phyloP scores from a whole-genome alignment of 257 asterid genomes.

The Leonotis leonurus region DNA sequence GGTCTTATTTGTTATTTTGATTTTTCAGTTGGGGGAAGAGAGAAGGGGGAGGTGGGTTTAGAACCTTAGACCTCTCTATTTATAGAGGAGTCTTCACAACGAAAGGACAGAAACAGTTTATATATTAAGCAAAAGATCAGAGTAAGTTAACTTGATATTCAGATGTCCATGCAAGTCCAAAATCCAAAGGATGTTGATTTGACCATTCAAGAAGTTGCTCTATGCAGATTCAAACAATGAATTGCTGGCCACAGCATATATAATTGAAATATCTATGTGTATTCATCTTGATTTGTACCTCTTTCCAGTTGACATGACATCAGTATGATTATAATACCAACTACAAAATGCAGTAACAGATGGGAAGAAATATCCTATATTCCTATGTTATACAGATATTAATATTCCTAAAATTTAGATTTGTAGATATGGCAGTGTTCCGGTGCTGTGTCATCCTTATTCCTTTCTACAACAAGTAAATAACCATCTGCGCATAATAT shows the following conservation, averaged over 20 bases:
- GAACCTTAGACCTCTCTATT: no score
- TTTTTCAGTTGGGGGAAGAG: no score
- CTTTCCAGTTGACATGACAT: constrained; percentile 8
- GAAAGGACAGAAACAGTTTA: no score
- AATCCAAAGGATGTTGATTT: not conserved
- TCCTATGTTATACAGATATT: no score
- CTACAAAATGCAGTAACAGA: not conserved
- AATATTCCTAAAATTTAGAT: not conserved
- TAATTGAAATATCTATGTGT: not conserved
- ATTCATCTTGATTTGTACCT: not conserved
- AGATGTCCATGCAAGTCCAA: not conserved
- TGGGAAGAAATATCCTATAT: not conserved
- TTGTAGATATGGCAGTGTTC: not conserved
- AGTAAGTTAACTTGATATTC: not conserved
- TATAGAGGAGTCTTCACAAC: no score
- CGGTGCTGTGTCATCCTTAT: not conserved
- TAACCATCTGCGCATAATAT: not conserved
- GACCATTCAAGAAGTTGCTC: not conserved
- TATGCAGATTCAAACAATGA: not conserved
- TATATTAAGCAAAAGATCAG: not conserved
- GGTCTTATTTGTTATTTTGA: no score
- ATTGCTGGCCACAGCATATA: not conserved
- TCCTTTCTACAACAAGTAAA: not conserved
- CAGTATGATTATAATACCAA: not conserved
- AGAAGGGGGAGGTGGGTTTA: no score